A percentile compares a stretch with the other conserved stretches of the same genome.
phyloP scores from a whole-genome alignment of 2,329 filamentous ascomycete species.

The Pleurostoma richardsiae region DNA sequence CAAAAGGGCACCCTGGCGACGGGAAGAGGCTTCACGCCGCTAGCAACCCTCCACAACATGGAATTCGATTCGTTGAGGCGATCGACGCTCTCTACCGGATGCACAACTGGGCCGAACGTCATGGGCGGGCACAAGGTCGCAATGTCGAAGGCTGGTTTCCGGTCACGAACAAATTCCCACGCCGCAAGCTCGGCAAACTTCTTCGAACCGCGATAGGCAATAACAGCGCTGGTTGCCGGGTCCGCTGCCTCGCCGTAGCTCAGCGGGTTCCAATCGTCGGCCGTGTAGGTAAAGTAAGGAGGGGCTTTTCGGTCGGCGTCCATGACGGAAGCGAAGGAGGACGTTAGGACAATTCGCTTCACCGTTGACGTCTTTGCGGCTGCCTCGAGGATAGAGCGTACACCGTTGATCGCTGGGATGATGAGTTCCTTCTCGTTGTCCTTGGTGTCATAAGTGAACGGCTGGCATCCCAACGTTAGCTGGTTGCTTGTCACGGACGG shows the following conservation, averaged over 20 bases:
- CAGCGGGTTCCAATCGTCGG: conserved; percentile 41
- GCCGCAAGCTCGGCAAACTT: conserved; percentile 26
- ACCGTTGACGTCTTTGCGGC: conserved; percentile 23
- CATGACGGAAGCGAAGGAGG: conserved; percentile 43
- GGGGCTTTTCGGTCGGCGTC: conserved; percentile 27
- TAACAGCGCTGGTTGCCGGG: conserved; percentile 8
- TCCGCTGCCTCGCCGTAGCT: conserved; percentile 33
- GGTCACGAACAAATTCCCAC: conserved; percentile 25
- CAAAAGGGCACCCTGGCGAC: conserved; percentile 2
- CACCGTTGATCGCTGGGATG: conserved; percentile 35
- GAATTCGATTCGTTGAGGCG: conserved; percentile 70
- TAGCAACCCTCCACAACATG: conserved; percentile 54
- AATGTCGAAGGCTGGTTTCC: conserved; percentile 27
- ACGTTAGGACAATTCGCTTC: conserved; percentile 40
- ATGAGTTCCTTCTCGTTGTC: conserved; percentile 37
- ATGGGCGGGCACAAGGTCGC: conserved; percentile 36
- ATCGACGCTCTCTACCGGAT: conserved; percentile 58
- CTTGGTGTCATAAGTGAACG: conserved; percentile 24
- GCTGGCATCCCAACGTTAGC: conserved; percentile 12
- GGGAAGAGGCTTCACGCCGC: conserved; percentile 32
- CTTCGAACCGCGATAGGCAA: conserved; percentile 18
- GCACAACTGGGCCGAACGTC: conserved; percentile 44
- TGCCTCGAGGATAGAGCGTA: conserved; percentile 32
- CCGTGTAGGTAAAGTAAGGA: conserved; percentile 36
- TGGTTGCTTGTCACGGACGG: no score